A percentile compares a stretch with the other conserved stretches of the same genome.
Evolutionary conservation across 805 yeast species (phyloP).

Genomic region (Metschnikowia santaceciliae): DNA sequence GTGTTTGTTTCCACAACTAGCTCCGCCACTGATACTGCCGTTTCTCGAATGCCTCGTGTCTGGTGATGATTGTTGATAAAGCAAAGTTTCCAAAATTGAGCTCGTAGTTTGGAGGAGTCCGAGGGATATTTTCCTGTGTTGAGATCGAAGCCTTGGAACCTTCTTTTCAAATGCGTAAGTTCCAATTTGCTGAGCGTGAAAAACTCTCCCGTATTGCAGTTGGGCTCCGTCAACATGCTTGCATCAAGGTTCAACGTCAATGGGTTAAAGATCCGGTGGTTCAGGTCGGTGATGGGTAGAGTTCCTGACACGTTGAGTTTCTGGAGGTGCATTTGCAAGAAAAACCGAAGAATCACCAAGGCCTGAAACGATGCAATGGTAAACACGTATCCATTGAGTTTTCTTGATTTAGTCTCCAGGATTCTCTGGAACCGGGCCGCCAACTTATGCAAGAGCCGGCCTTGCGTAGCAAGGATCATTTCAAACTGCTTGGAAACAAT

Average conservation of each 20-base stretch:
- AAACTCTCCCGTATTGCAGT: conserved; percentile 6
- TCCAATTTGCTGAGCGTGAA: conserved; percentile 24
- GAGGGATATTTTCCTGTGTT: conserved; percentile 12
- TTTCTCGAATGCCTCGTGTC: background rate
- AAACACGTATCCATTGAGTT: conserved; percentile 7
- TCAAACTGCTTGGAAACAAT: conserved; percentile 8
- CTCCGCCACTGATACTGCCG: background rate
- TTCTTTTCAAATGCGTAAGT: conserved; percentile 17
- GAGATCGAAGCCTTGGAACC: conserved; percentile 22
- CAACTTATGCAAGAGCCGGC: conserved; percentile 29
- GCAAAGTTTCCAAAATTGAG: conserved; percentile 29
- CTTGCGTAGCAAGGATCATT: conserved; percentile 28
- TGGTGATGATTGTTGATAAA: conserved; percentile 19
- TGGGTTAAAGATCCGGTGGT: conserved; percentile 9
- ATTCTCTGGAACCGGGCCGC: conserved; percentile 18
- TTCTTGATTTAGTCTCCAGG: conserved; percentile 11
- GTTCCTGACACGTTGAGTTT: conserved; percentile 4
- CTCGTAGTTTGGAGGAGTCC: conserved; percentile 28
- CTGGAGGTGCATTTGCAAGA: conserved; percentile 9
- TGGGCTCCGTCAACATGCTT: conserved; percentile 1
- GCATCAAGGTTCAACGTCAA: conserved; percentile 1
- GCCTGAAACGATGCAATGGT: conserved; percentile 16
- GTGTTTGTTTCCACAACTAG: background rate
- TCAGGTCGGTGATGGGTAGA: background rate
- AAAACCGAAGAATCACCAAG: conserved; percentile 13